Base-by-base conservation (phyloP, 2,329 filamentous ascomycete genomes). In the Exophiala oligosperma region DNA sequence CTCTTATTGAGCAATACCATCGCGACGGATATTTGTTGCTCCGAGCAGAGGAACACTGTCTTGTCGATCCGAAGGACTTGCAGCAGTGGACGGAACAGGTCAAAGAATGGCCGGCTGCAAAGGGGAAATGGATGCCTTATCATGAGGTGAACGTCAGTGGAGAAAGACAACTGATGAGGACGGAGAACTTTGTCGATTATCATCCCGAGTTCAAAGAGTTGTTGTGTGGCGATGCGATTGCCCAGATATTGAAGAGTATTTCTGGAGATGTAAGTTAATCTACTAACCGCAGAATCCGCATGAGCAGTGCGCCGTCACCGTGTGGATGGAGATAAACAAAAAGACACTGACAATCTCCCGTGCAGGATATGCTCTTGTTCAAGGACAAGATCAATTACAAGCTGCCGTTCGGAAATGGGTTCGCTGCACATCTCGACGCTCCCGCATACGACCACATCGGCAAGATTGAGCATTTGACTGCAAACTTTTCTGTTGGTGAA, bases 331-430 rank as follows among this genome's bases (percentile, higher is more conserved):
- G 17, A 17, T 17, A 17, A 17, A 17, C 17, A n/a, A 14, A 23
- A n/a, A 41, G 40, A 21, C 23, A n/a, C 17, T n/a, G 38, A 41
- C 9, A 32, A 23, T 41, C 21, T 21, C 26, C 17, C n/a, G 14
- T 37, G 43, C 9, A 71, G 63, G 67, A 72, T 17, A 72, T 72
- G 69, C 50, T 71, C 9, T 65, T 73, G 12, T 73, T 73, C 65
- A 73, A 73, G 60, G 70, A 72, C 52, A 73, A 73, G 53, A 72
- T 73, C 62, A 73, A 73, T 56, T 73, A 72, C 60, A 74, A 73
- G 47, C 65, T 70, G 50, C 64, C 71, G 9, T 54, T 58, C 32
- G 70, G 71, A 7, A 72, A 73, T 28, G 72, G 72, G 2, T 74
- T 73, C 60, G 62, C 68, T 12, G 68, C 71, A 14, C 72, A 73